phyloP scores from a whole-genome alignment of 2,329 filamentous ascomycete species.

The Fusarium continuum region DNA sequence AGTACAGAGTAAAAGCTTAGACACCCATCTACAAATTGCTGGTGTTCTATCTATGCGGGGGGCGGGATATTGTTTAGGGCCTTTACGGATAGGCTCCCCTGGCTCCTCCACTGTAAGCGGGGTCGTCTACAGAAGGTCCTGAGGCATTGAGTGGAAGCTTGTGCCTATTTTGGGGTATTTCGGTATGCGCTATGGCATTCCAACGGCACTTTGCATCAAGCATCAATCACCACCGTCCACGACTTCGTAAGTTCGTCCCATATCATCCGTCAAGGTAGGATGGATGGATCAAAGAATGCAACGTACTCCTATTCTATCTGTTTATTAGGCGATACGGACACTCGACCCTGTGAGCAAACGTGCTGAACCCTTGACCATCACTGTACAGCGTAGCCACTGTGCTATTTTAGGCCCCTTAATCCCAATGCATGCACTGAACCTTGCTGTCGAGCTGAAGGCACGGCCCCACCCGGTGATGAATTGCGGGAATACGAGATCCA shows the following conservation, averaged over 20 bases:
- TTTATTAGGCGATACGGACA: not conserved
- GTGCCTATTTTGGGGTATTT: not conserved
- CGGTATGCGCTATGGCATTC: constrained; percentile 17
- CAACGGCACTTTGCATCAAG: not conserved
- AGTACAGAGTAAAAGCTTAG: not conserved
- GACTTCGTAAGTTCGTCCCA: not conserved
- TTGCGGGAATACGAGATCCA: constrained; percentile 40
- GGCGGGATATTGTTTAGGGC: too few species aligned
- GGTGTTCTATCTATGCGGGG: too few species aligned
- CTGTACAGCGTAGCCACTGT: not conserved
- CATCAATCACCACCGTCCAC: too few species aligned
- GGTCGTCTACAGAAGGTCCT: constrained; percentile 12
- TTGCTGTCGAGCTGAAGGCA: constrained; percentile 21
- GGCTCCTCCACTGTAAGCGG: constrained; percentile 10
- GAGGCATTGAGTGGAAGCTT: constrained; percentile 21
- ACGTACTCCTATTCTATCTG: constrained; percentile 19
- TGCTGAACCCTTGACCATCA: constrained; percentile 1
- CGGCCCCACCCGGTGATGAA: constrained; percentile 12
- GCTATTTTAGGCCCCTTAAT: constrained; percentile 13
- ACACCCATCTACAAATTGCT: too few species aligned
- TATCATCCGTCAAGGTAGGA: constrained; percentile 14
- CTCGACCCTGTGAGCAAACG: not conserved
- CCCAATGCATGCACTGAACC: constrained; percentile 13
- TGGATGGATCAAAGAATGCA: constrained; percentile 1
- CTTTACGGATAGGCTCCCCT: not conserved